Evolutionary conservation across 148 eudicot genomes (phyloP), one percentile per base, ranked within the genome.

Genomic region (Pharnaceum exiguum): DNA sequence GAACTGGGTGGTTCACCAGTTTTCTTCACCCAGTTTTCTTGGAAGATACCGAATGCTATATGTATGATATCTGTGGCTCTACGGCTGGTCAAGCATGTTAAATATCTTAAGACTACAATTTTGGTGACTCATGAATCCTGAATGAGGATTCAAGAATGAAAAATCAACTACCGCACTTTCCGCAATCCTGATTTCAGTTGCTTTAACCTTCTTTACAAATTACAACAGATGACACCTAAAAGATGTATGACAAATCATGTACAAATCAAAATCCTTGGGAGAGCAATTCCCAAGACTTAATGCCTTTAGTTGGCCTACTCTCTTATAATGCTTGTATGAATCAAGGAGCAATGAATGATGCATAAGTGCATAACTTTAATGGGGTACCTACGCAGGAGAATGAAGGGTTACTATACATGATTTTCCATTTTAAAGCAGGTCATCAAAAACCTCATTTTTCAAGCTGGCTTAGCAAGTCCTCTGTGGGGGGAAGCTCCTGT

Each of bases 401-500:
- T n/a, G n/a, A n/a, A n/a, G n/a, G n/a, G n/a, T n/a, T n/a, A n/a
- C n/a, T n/a, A n/a, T n/a, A n/a, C n/a, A n/a, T n/a, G n/a, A n/a
- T n/a, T n/a, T n/a, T n/a, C n/a, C n/a, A n/a, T n/a, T n/a, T n/a
- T 53, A 45, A 4, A 15, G 16, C 8, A 7, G 4, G 50, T 28
- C 49, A 1, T 8, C 39, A 38, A 51, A 36, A 60, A 30, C 57
- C 46, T 77, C 71, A 94, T 74, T 87, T 94, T 79, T 94, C 99
- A 1, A 94, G 89, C 64, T 84, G 83, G 84, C 96, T 94, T 11
- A 94, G 72, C 46, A 89, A 68, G 57, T 82, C 78, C 7, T 94
- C 99, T 85, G 76, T 70, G 39, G 79, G 66, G 26, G 99, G 96
- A 69, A 89, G 77, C 62, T 94, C 96, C 63, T 82, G 59, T 69